A percentile compares a stretch with the other conserved stretches of the same genome.
phyloP scores from a whole-genome alignment of 2,329 filamentous ascomycete species.

The Colletotrichum karsti region DNA sequence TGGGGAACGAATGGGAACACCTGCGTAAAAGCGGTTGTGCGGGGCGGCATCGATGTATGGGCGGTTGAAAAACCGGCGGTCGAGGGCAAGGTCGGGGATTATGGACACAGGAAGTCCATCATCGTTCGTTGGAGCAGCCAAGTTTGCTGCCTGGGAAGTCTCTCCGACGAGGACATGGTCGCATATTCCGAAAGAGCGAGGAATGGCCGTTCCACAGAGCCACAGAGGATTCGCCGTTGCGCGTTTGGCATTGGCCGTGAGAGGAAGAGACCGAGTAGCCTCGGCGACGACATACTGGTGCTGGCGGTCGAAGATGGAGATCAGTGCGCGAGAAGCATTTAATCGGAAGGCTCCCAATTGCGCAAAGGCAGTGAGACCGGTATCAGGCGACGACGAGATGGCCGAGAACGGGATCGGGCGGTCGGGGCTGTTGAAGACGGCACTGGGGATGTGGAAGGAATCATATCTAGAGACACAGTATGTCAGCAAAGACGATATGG shows the following conservation, averaged over 20 bases:
- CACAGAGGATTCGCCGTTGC: conserved; percentile 27
- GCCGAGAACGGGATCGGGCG: conserved; percentile 32
- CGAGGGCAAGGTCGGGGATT: conserved; percentile 41
- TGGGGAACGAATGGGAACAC: conserved; percentile 48
- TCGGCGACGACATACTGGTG: conserved; percentile 61
- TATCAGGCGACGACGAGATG: conserved; percentile 42
- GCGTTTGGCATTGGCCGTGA: conserved; percentile 37
- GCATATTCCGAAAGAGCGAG: conserved; percentile 39
- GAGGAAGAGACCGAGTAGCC: conserved; percentile 50
- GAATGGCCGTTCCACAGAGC: conserved; percentile 40
- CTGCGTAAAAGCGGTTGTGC: conserved; percentile 48
- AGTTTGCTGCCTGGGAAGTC: background rate
- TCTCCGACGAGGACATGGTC: conserved; percentile 35
- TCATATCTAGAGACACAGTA: conserved; percentile 23
- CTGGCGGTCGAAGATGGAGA: conserved; percentile 60
- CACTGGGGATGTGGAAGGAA: conserved; percentile 26
- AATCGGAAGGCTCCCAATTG: conserved; percentile 56
- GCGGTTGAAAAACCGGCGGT: conserved; percentile 40
- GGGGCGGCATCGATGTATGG: conserved; percentile 36
- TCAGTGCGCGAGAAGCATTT: conserved; percentile 45
- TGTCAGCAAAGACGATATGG: background rate
- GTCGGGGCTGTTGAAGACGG: conserved; percentile 34
- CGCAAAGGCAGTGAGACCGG: conserved; percentile 56
- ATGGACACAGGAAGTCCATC: conserved; percentile 41
- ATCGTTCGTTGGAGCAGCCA: background rate